Evolutionary conservation across 31 red algal genomes (phyloP).

Genomic region (Endocladia muricata): DNA sequence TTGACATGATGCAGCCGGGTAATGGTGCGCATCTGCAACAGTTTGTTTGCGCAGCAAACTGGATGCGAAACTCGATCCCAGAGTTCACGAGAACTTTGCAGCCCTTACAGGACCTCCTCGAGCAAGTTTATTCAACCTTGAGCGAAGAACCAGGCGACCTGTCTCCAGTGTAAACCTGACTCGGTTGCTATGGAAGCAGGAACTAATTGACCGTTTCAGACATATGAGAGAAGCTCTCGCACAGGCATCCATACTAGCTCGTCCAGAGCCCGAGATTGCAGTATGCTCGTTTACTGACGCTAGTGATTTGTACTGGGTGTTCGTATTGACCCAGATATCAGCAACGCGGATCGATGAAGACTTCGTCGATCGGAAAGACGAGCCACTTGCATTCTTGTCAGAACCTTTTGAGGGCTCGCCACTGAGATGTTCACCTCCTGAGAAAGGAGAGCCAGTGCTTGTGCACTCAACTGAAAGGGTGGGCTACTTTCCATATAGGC

Average conservation of each 20-base stretch:
- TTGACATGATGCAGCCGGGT: not conserved
- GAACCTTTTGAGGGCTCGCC: slow-evolving; percentile 4
- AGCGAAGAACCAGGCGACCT: not conserved
- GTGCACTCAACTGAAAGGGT: not conserved
- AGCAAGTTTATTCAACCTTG: not conserved
- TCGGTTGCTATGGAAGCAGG: not conserved
- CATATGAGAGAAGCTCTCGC: not conserved
- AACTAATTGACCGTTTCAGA: not conserved
- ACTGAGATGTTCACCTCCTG: slow-evolving; percentile 7
- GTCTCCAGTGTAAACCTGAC: not conserved
- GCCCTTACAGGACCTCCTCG: not conserved
- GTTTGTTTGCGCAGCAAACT: slow-evolving; percentile 29
- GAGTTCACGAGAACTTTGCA: not conserved
- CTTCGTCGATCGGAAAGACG: not conserved
- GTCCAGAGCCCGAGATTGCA: slow-evolving; percentile 10
- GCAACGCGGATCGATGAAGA: not conserved
- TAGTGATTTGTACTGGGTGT: slow-evolving; percentile 14
- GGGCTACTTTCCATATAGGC: slow-evolving; percentile 7
- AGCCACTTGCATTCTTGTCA: slow-evolving; percentile 12
- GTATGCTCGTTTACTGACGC: slow-evolving; percentile 25
- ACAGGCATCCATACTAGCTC: not conserved
- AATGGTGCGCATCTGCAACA: slow-evolving; percentile 23
- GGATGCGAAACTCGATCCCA: slow-evolving; percentile 18
- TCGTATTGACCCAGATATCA: slow-evolving; percentile 24
- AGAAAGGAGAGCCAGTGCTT: slow-evolving; percentile 18